A percentile compares a stretch with the other conserved stretches of the same genome.
Conservation (phyloP, 139 green algal species). For the Raphidocelis subcapitata region DNA sequence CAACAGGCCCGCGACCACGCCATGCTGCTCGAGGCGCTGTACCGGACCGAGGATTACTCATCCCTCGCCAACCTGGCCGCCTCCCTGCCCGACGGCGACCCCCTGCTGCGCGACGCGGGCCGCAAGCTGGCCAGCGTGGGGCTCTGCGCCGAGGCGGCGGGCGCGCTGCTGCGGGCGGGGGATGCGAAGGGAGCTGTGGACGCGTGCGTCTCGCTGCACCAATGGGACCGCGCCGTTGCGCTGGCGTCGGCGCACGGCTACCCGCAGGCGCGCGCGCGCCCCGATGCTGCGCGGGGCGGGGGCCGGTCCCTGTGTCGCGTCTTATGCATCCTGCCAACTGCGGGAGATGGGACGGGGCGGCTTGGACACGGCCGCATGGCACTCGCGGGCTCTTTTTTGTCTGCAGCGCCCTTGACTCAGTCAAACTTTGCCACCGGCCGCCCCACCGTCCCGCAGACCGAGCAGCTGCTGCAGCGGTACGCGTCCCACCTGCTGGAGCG, state of each 20-base stretch:
- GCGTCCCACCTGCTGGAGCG: conserved; percentile 72
- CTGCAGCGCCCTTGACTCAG: no score
- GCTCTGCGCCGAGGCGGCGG: conserved; percentile 70
- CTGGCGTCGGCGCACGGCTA: conserved; percentile 66
- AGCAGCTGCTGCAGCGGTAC: conserved; percentile 73
- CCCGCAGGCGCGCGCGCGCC: conserved; percentile 20
- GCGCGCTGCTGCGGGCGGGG: conserved; percentile 64
- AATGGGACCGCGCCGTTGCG: conserved; percentile 76
- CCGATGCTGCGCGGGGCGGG: no score
- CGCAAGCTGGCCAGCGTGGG: conserved; percentile 73
- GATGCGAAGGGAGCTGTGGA: conserved; percentile 77
- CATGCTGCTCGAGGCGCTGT: conserved; percentile 75
- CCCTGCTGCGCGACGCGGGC: conserved; percentile 62
- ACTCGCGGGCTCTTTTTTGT: no score
- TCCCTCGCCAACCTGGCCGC: conserved; percentile 63
- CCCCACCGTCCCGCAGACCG: no score
- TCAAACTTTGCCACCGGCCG: no score
- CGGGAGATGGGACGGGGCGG: no score
- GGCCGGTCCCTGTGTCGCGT: no score
- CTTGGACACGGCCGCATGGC: no score
- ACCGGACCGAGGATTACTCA: conserved; percentile 71
- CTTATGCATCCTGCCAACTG: no score
- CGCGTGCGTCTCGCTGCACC: conserved; percentile 78
- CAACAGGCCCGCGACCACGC: conserved; percentile 70
- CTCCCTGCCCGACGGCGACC: conserved; percentile 60